phyloP scores from a whole-genome alignment of 306 rosid species.

The Lupinus albus region DNA sequence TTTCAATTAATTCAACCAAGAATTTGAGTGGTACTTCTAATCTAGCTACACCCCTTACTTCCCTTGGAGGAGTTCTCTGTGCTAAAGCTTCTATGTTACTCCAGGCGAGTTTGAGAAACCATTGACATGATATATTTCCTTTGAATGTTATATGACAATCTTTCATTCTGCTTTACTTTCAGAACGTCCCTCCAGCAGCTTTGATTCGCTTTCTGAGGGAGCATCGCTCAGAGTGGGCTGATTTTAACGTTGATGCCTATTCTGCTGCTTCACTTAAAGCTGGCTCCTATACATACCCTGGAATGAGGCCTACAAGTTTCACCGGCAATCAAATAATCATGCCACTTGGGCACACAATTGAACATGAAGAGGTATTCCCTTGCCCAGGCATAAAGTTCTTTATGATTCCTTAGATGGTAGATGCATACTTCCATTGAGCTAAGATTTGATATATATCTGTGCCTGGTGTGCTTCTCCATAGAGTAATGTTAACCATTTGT shows the following conservation, averaged over 20 bases:
- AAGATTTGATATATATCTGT: neutral
- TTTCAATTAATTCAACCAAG: slow-evolving; percentile 62
- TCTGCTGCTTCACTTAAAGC: slow-evolving; percentile 69
- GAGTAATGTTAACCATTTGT: slow-evolving; percentile 8
- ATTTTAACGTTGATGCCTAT: slow-evolving; percentile 75
- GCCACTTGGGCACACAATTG: slow-evolving; percentile 78
- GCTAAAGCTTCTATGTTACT: slow-evolving; percentile 84
- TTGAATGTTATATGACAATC: neutral
- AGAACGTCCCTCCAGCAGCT: slow-evolving; percentile 78
- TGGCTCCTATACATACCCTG: slow-evolving; percentile 63
- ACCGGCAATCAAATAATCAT: slow-evolving; percentile 76
- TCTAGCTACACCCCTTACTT: slow-evolving; percentile 56
- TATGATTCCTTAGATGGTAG: neutral
- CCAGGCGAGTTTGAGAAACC: slow-evolving; percentile 49
- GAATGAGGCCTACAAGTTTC: slow-evolving; percentile 78
- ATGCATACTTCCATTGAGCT: neutral
- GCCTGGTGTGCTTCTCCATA: neutral
- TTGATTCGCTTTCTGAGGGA: slow-evolving; percentile 79
- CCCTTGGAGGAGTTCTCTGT: slow-evolving; percentile 69
- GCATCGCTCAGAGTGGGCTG: slow-evolving; percentile 90
- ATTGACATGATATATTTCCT: neutral
- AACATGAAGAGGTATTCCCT: slow-evolving; percentile 63
- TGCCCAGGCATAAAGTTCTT: neutral
- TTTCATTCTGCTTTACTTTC: slow-evolving; percentile 29
- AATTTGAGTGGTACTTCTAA: slow-evolving; percentile 53